phyloP scores from a whole-genome alignment of 2,329 filamentous ascomycete species.

The Xylariales sp. region DNA sequence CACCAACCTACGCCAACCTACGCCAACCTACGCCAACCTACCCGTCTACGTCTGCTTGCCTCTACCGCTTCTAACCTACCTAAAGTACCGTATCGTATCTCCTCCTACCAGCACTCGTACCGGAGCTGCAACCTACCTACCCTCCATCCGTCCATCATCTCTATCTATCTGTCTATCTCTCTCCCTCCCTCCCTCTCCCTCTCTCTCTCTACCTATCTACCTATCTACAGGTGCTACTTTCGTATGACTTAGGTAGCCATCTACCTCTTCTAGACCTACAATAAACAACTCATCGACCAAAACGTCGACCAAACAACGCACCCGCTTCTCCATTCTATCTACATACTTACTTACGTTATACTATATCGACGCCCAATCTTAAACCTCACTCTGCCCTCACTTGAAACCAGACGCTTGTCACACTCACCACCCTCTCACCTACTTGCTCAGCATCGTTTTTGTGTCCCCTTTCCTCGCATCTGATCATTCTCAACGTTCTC shows the following conservation, averaged over 20 bases:
- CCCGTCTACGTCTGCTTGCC: no score
- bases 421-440: conserved; percentile 5
- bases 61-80: no score
- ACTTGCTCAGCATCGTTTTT: conserved; percentile 13
- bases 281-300: conserved; percentile 22
- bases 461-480: conserved; percentile 2
- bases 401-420: conserved; percentile 29
- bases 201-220: no score
- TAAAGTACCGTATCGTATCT: no score
- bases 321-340: conserved; percentile 4
- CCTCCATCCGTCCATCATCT: no score
- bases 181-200: no score
- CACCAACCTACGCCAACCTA: no score
- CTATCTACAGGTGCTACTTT: neutral
- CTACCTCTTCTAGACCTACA: neutral
- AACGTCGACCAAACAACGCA: conserved; percentile 16
- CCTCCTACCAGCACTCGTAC: no score
- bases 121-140: no score
- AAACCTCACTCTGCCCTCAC: conserved; percentile 24
- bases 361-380: conserved; percentile 38
- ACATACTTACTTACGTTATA: neutral
- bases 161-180: no score
- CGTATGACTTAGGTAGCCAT: neutral
- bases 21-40: no score
- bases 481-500: conserved; percentile 1